Conservation (phyloP, 2,329 filamentous ascomycete species). For the Zarea fungicola region DNA sequence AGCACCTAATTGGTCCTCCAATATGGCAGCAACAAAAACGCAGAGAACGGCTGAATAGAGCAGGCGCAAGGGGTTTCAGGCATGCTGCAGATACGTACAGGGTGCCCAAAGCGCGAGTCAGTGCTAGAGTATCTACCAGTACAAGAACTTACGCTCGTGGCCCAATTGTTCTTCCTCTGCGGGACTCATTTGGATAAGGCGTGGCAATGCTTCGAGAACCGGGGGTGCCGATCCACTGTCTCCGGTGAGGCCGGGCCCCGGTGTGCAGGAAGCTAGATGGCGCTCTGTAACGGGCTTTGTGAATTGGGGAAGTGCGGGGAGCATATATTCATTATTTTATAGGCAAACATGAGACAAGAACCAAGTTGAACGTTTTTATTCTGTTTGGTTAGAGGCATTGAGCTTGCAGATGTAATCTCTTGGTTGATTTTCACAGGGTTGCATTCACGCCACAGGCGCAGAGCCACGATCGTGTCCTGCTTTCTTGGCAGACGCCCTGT, state of each 20-base stretch:
- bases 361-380: background rate
- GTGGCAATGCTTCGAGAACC: background rate
- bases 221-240: constrained; percentile 2
- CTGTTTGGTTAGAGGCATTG: background rate
- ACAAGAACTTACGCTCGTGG: too few relatives aligned
- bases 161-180: too few relatives aligned
- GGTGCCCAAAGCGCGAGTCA: background rate
- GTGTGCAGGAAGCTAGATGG: background rate
- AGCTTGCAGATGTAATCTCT: background rate
- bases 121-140: too few relatives aligned
- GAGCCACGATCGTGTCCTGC: background rate
- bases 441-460: background rate
- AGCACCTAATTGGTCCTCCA: too few relatives aligned
- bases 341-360: background rate
- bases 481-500: background rate
- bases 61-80: background rate
- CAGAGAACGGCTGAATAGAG: background rate
- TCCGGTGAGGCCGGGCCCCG: constrained; percentile 2
- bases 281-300: background rate
- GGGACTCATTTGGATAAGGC: too few relatives aligned
- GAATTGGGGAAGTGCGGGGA: background rate
- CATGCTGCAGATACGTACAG: too few relatives aligned
- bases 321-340: background rate
- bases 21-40: background rate
- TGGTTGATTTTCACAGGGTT: background rate